Evolutionary conservation across 805 yeast genomes (phyloP).

Genomic region (Ogataea thermomethanolica): DNA sequence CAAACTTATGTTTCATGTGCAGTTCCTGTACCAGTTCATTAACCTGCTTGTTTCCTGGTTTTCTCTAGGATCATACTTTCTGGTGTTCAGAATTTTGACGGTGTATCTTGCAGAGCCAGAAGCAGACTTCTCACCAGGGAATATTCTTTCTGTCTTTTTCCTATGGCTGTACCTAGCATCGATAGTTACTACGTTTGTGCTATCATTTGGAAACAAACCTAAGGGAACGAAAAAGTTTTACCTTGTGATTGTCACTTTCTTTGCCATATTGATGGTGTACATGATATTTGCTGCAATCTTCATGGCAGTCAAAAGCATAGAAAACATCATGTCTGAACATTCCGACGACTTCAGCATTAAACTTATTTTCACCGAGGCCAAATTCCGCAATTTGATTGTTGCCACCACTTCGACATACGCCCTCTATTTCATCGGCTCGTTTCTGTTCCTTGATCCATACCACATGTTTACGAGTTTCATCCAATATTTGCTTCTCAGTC

Average conservation of each 20-base stretch:
- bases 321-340: slow-evolving; percentile 37
- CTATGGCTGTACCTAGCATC: slow-evolving; percentile 84
- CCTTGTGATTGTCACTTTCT: slow-evolving; percentile 66
- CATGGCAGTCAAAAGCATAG: slow-evolving; percentile 62
- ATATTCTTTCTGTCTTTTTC: slow-evolving; percentile 70
- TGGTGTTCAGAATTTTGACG: slow-evolving; percentile 86
- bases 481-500: slow-evolving; percentile 81
- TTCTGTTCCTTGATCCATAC: slow-evolving; percentile 84
- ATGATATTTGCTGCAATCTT: slow-evolving; percentile 84
- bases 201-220: slow-evolving; percentile 93
- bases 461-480: slow-evolving; percentile 85
- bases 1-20: slow-evolving; percentile 69
- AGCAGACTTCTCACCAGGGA: slow-evolving; percentile 68
- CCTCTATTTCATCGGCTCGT: slow-evolving; percentile 72
- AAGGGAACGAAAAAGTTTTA: slow-evolving; percentile 83
- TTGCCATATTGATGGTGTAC: slow-evolving; percentile 85
- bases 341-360: slow-evolving; percentile 38
- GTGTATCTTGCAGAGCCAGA: slow-evolving; percentile 64
- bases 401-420: slow-evolving; percentile 82
- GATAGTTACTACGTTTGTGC: slow-evolving; percentile 77
- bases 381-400: slow-evolving; percentile 84
- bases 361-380: slow-evolving; percentile 57
- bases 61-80: slow-evolving; percentile 82
- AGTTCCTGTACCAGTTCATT: slow-evolving; percentile 73
- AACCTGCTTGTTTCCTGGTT: slow-evolving; percentile 87